Evolutionary conservation across 164 flowering plant genomes (phyloP).

Genomic region (Nymphaea thermarum): DNA sequence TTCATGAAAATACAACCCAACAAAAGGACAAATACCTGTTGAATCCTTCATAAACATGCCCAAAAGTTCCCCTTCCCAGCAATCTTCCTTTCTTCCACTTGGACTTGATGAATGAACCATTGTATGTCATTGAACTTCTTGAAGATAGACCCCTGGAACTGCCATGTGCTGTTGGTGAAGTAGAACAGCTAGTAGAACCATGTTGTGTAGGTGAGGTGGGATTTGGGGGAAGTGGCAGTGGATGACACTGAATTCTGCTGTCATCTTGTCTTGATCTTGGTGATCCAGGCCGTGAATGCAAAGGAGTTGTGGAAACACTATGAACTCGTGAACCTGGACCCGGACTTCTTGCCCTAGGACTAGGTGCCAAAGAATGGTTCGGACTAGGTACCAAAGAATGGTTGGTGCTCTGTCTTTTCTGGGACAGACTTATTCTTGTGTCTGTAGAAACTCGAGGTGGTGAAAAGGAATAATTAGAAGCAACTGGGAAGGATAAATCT

Average conservation of each 20-base stretch:
- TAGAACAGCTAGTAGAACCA: constrained; percentile 50
- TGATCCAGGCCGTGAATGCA: constrained; percentile 53
- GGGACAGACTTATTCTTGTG: constrained; percentile 11
- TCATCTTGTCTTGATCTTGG: constrained; percentile 48
- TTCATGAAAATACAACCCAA: not conserved
- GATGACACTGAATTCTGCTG: constrained; percentile 50
- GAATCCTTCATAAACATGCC: constrained; percentile 92
- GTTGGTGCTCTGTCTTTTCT: not conserved
- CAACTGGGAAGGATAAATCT: constrained; percentile 1
- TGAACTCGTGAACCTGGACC: constrained; percentile 37
- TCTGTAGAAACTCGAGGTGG: constrained; percentile 14
- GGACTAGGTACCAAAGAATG: not conserved
- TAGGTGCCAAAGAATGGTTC: not conserved
- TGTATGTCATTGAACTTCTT: constrained; percentile 24
- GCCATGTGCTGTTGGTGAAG: constrained; percentile 22
- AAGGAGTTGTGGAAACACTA: constrained; percentile 50
- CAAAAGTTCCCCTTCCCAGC: constrained; percentile 93
- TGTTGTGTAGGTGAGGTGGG: constrained; percentile 9
- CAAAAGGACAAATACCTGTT: constrained; percentile 46
- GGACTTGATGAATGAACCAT: constrained; percentile 24
- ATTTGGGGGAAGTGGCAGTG: constrained; percentile 86
- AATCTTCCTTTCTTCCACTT: constrained; percentile 88
- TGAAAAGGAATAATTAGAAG: constrained; percentile 9
- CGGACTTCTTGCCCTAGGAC: constrained; percentile 48
- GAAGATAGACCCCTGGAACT: constrained; percentile 16